Evolutionary conservation across 140 eudicot genomes (phyloP).

Genomic region (Bidens hawaiensis): DNA sequence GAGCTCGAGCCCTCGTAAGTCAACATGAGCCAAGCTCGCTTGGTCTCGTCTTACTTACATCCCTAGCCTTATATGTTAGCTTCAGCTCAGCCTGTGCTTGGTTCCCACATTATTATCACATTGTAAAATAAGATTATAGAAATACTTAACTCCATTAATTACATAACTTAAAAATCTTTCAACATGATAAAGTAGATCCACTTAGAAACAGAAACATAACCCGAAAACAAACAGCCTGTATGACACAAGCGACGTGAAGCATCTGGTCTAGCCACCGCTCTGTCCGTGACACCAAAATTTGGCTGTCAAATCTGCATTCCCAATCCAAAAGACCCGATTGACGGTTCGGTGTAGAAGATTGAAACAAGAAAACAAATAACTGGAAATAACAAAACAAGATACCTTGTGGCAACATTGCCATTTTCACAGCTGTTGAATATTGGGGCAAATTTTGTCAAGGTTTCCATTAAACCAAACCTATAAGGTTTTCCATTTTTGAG

Average conservation of each 20-base stretch:
- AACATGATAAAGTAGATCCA: neutral
- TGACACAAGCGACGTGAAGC: constrained; percentile 23
- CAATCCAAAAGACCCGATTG: constrained; percentile 10
- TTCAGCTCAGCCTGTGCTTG: too few species aligned
- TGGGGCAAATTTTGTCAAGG: constrained; percentile 2
- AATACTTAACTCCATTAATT: neutral
- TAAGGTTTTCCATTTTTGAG: constrained; percentile 2
- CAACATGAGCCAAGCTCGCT: too few species aligned
- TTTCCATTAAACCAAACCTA: constrained; percentile 31
- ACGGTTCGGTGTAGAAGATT: constrained; percentile 12
- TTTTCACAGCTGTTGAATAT: constrained; percentile 25
- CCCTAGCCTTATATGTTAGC: too few species aligned
- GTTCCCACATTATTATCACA: neutral
- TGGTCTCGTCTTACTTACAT: too few species aligned
- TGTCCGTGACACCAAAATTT: constrained; percentile 17
- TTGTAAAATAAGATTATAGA: neutral
- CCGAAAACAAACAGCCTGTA: constrained; percentile 20
- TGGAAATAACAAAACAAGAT: constrained; percentile 1
- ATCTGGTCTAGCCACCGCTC: constrained; percentile 26
- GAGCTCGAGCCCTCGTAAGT: too few species aligned
- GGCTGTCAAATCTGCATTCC: constrained; percentile 31
- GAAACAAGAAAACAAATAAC: neutral
- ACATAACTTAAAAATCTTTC: constrained; percentile 9
- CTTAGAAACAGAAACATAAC: constrained; percentile 14
- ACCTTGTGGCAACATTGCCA: constrained; percentile 28